A percentile compares a stretch with the other conserved stretches of the same genome.
Conservation (phyloP, 352 stramenopile species). For the Thalassiosira delicatula region DNA sequence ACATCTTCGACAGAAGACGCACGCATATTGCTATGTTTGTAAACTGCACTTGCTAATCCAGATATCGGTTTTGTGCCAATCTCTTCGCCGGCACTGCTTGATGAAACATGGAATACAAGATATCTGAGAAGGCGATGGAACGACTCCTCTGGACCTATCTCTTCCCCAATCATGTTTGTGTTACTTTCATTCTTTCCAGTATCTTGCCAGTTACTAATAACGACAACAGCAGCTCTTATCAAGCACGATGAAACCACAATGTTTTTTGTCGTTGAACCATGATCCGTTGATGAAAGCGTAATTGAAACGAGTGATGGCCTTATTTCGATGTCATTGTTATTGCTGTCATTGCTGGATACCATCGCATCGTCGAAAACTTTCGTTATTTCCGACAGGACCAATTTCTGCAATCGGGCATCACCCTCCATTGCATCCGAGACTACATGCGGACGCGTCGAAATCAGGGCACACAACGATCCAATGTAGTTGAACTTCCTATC, state of each 20-base stretch:
- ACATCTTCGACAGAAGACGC: constrained; percentile 74
- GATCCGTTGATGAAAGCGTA: background rate
- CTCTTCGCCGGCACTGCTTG: background rate
- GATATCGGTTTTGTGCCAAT: constrained; percentile 59
- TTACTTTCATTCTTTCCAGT: constrained; percentile 22
- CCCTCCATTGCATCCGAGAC: constrained; percentile 67
- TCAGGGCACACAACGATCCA: constrained; percentile 63
- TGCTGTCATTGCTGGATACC: background rate
- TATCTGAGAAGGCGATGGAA: constrained; percentile 44
- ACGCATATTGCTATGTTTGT: constrained; percentile 35
- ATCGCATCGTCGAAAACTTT: constrained; percentile 41
- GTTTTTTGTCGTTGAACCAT: too few species aligned
- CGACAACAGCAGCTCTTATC: constrained; percentile 66
- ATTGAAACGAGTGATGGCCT: too few species aligned
- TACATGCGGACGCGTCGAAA: constrained; percentile 68
- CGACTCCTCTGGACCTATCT: constrained; percentile 41
- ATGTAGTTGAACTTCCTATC: constrained; percentile 68
- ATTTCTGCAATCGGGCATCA: constrained; percentile 59
- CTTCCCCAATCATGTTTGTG: constrained; percentile 9
- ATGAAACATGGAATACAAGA: constrained; percentile 38
- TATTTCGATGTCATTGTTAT: background rate
- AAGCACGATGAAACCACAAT: constrained; percentile 36
- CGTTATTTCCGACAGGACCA: constrained; percentile 52
- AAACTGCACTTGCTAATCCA: too few species aligned
- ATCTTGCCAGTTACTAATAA: constrained; percentile 77